Percentiles rank a stretch among this genome's conserved stretches.
phyloP scores from a whole-genome alignment of 192 early-diverging fungal genomes.

The Coemansia erecta region DNA sequence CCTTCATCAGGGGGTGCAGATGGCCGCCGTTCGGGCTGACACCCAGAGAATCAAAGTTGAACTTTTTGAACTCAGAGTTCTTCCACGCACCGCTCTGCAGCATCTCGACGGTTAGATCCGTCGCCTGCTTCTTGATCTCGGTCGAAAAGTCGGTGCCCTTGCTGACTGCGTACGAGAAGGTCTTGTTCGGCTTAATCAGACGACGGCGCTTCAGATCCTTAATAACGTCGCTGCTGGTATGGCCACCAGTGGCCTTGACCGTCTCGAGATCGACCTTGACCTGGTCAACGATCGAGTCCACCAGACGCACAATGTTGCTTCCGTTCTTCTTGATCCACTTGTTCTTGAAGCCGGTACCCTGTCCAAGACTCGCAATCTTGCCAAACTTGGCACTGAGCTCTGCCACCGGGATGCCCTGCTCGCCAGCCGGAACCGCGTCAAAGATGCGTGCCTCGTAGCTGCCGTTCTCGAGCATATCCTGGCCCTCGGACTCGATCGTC shows the following conservation, averaged over 20 bases:
- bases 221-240: conserved; percentile 63
- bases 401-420: conserved; percentile 80
- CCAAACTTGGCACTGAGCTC: conserved; percentile 78
- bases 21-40: conserved; percentile 78
- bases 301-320: conserved; percentile 69
- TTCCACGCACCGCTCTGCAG: conserved; percentile 92
- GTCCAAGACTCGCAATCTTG: conserved; percentile 81
- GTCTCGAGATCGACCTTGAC: conserved; percentile 71
- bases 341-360: conserved; percentile 94
- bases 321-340: conserved; percentile 94
- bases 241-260: conserved; percentile 63
- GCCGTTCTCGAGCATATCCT: conserved; percentile 79
- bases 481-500: conserved; percentile 85
- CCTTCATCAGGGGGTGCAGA: conserved; percentile 98
- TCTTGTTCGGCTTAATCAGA: conserved; percentile 67
- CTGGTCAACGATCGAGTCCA: conserved; percentile 80
- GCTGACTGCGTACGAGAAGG: conserved; percentile 74
- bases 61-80: conserved; percentile 92
- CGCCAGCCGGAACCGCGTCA: conserved; percentile 75
- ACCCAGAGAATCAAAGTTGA: conserved; percentile 95
- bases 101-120: conserved; percentile 94
- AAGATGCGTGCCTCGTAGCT: conserved; percentile 94
- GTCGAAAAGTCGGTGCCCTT: conserved; percentile 91
- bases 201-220: conserved; percentile 78
- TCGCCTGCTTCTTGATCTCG: conserved; percentile 82